Evolutionary conservation across 2,329 filamentous ascomycete species (phyloP), one percentile per base, ranked within the genome.

Genomic region (Trichoderma gracile): DNA sequence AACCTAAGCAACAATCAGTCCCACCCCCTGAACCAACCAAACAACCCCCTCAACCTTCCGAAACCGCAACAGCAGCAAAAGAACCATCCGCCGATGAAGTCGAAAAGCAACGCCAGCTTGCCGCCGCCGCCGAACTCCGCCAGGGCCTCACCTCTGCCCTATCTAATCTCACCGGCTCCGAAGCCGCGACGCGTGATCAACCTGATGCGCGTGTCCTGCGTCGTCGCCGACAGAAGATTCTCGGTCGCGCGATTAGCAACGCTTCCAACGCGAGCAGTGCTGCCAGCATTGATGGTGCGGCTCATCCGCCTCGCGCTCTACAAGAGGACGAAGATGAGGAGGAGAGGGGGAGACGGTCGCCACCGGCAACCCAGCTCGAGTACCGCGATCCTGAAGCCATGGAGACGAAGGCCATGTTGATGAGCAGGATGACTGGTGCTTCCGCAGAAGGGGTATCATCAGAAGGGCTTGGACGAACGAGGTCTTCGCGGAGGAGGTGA

Each of bases 161-260:
- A 1, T 77, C 76, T n/a, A 76, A 73, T 27, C 75, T 82, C n/a
- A 74, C 66, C 33, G 52, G 30, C 54, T 30, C 25, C 49, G n/a
- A 54, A 42, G 19, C 43, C 14, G 53, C 45, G 15, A 45, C 33
- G 23, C 40, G 49, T 3, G 43, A 59, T 1, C 33, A 69, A 19
- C 42, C 67, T 33, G 65, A 67, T 66, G 47, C 64, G 56, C 9
- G 73, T 60, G 68, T 73, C 19, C 69, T 75, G 61, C 68, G 79
- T 1, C 77, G 79, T 58, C 81, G 83, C 12, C 78, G 79, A 59
- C 81, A 83, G 12, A 78, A 81, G 61, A 82, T 88, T 63, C 76
- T 88, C 3, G 86, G 86, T 5, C 82, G 86, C 12, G 86, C 84
- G 3, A 74, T 83, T 30, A 86, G 84, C 74, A 87, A 86, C 69